Conservation (phyloP, 1,284 basidiomycete genomes). For the Spongiforma sp. region DNA sequence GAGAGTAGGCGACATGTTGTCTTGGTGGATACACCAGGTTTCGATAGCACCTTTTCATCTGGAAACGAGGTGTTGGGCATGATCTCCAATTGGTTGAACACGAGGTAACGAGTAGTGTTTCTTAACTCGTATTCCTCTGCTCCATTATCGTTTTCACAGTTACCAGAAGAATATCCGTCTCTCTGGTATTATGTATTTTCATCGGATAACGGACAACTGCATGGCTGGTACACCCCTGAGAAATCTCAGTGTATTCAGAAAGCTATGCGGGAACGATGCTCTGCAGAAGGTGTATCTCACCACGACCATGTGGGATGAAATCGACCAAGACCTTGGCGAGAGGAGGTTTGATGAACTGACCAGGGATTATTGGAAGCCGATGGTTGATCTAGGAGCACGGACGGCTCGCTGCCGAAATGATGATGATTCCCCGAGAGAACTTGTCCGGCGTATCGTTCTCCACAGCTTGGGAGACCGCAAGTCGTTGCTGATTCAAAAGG, state of each 20-base stretch:
- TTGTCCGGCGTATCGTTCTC: background rate
- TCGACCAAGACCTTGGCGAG: background rate
- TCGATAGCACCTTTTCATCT: background rate
- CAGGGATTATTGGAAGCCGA: background rate
- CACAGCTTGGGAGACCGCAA: background rate
- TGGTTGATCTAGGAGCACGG: background rate
- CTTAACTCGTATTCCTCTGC: background rate
- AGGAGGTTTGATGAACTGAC: background rate
- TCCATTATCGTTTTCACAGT: background rate
- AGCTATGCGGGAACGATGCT: background rate
- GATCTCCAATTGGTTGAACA: background rate
- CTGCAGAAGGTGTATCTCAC: background rate
- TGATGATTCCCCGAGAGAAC: background rate
- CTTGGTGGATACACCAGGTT: constrained; percentile 1
- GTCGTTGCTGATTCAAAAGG: background rate
- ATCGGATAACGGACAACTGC: background rate
- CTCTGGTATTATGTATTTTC: constrained; percentile 2
- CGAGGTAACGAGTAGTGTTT: background rate
- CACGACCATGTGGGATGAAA: background rate
- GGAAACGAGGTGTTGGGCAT: background rate
- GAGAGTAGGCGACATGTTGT: background rate
- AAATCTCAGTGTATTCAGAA: constrained; percentile 35
- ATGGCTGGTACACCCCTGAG: constrained; percentile 30
- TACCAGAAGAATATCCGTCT: background rate
- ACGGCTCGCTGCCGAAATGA: background rate